Evolutionary conservation across 768 basidiomycete genomes (phyloP).

Genomic region (Russula brevipes): DNA sequence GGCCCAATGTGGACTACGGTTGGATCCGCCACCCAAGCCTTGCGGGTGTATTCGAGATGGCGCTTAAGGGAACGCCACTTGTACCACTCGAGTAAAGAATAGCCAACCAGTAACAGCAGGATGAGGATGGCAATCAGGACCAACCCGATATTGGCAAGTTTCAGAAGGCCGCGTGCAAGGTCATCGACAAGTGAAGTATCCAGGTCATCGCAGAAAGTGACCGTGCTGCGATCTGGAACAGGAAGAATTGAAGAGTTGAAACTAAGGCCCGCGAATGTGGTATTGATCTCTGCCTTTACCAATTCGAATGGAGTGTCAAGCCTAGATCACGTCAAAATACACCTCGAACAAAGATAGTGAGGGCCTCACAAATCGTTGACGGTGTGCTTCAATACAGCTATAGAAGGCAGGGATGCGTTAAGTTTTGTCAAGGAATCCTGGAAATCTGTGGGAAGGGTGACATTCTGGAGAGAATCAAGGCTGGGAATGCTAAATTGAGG

Average conservation of each 20-base stretch:
- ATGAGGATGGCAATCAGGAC: slow-evolving; percentile 67
- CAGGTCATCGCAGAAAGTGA: slow-evolving; percentile 72
- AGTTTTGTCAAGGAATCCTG: slow-evolving; percentile 66
- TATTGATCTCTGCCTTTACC: slow-evolving; percentile 84
- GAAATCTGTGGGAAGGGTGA: slow-evolving; percentile 76
- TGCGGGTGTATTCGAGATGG: slow-evolving; percentile 64
- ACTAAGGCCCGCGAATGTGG: slow-evolving; percentile 67
- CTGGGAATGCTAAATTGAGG: slow-evolving; percentile 75
- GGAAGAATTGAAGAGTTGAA: slow-evolving; percentile 73
- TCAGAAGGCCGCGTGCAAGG: slow-evolving; percentile 72
- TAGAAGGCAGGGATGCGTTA: slow-evolving; percentile 74
- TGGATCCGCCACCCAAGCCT: slow-evolving; percentile 74
- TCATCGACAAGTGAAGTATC: slow-evolving; percentile 86
- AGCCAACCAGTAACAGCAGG: slow-evolving; percentile 65
- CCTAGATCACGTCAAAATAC: slow-evolving; percentile 34
- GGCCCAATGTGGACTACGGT: slow-evolving; percentile 44
- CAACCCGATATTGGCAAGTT: slow-evolving; percentile 73
- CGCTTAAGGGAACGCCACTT: slow-evolving; percentile 70
- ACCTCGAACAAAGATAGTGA: neutral
- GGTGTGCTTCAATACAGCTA: slow-evolving; percentile 65
- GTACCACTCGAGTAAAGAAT: slow-evolving; percentile 83
- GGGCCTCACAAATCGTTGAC: slow-evolving; percentile 60
- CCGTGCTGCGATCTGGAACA: slow-evolving; percentile 60
- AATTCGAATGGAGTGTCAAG: slow-evolving; percentile 85
- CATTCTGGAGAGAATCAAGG: slow-evolving; percentile 66